Percentiles rank a stretch among this genome's conserved stretches.
phyloP scores from a whole-genome alignment of 169 alveolate species.

The Amoebophrya sp. region DNA sequence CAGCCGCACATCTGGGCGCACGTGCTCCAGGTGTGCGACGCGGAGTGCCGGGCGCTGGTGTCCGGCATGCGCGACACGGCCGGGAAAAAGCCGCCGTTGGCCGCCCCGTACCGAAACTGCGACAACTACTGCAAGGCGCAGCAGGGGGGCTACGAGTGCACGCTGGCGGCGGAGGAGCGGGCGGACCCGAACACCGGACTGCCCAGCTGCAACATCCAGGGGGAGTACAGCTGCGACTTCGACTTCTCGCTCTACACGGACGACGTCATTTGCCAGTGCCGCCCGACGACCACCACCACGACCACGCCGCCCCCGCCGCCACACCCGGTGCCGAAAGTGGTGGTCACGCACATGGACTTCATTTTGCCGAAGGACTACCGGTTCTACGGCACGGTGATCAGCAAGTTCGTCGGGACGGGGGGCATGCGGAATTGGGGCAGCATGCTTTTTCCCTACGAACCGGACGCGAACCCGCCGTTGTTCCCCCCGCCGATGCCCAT shows the following conservation, averaged over 20 bases:
- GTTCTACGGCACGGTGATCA: not conserved
- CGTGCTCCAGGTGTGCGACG: not conserved
- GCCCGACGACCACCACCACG: conserved; percentile 15
- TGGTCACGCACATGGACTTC: conserved; percentile 10
- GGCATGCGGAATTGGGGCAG: not conserved
- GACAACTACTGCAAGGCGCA: not conserved
- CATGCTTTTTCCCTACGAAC: not conserved
- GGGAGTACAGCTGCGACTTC: conserved; percentile 5
- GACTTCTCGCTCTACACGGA: not conserved
- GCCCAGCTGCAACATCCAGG: not conserved
- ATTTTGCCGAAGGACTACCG: not conserved
- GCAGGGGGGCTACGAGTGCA: not conserved
- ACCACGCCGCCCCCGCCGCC: conserved; percentile 24
- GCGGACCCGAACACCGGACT: not conserved
- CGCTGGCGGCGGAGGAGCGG: not conserved
- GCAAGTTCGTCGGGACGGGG: not conserved
- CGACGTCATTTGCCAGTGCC: not conserved
- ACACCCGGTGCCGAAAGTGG: not conserved
- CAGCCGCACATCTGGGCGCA: not conserved
- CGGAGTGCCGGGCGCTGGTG: not conserved
- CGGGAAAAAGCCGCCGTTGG: not conserved
- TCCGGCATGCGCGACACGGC: not conserved
- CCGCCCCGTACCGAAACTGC: not conserved
- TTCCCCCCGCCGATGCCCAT: not conserved
- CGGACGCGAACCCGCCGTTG: too few relatives aligned